Evolutionary conservation across 2,329 filamentous ascomycete genomes (phyloP).

Genomic region (Alternaria hordeiaustralica): DNA sequence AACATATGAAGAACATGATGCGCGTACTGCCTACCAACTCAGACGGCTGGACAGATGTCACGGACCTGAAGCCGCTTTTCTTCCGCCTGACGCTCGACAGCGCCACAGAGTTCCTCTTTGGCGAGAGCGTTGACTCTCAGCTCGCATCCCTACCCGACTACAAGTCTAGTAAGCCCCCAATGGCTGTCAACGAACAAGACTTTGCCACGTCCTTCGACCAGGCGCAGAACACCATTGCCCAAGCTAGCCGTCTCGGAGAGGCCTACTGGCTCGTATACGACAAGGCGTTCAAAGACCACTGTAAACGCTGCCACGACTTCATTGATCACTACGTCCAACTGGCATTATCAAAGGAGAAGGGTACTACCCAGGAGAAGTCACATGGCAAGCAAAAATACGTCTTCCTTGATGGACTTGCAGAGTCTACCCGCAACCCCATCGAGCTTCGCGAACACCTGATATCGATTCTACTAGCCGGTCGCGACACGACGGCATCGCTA

Average conservation of each 20-base stretch:
- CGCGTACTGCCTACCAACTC: conserved; percentile 20
- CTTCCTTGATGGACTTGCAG: conserved; percentile 82
- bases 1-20: conserved; percentile 46
- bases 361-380: conserved; percentile 12
- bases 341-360: conserved; percentile 29
- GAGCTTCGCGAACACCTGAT: conserved; percentile 84
- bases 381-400: conserved; percentile 62
- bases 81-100: conserved; percentile 50
- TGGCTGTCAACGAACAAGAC: conserved; percentile 24
- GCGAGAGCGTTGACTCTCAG: conserved; percentile 42
- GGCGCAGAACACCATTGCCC: conserved; percentile 23
- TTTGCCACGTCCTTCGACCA: conserved; percentile 35
- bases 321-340: conserved; percentile 36
- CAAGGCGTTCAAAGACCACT: conserved; percentile 36
- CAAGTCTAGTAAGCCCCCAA: conserved; percentile 11
- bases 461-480: conserved; percentile 79
- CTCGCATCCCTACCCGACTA: conserved; percentile 29
- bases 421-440: conserved; percentile 70
- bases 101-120: conserved; percentile 48
- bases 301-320: conserved; percentile 33
- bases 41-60: conserved; percentile 35
- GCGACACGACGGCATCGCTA: conserved; percentile 83
- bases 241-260: conserved; percentile 33
- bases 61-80: conserved; percentile 49
- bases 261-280: conserved; percentile 41